Base-by-base conservation (phyloP, 192 early-diverging fungal genomes). In the Coemansia sp. region DNA sequence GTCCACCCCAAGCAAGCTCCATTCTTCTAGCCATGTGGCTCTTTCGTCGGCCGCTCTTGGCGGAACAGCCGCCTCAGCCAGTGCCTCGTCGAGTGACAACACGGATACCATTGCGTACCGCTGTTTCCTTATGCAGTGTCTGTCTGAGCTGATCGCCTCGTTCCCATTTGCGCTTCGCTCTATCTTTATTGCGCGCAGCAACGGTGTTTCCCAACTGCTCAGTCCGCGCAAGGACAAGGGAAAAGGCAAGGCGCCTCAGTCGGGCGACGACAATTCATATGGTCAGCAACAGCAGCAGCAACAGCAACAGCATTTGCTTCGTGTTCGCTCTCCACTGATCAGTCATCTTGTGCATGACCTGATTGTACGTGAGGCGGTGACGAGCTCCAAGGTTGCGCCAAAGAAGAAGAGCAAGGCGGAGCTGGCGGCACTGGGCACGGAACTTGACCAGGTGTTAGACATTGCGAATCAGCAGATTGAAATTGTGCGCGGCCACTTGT, bases 141-240 rank as follows among this genome's bases (percentile, higher is more conserved):
- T 98, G 26, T 85, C 92, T 6, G 97, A 99, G 72, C 83, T 99
- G 7, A 76, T 95, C n/a, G 86, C 88, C 2, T 92, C 92, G 5
- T 99, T 95, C 76, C 86, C 92, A 23, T 86, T 90, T 26, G 62
- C 72, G 9, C 67, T 83, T 19, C 60, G 52, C 2, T 73, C 71
- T 1, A 64, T 85, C 15, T 75, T 85, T 63, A 72, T 70, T 11
- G 53, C 73, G 9, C 81, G 81, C 42, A 75, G 12, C 59, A 54
- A 38, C n/a, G 73, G 41, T 45, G 49, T 40, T 10, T n/a, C 38
- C 18, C 63, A 42, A 44, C 13, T 74, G 39, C 64, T 71, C 0
- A 82, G 71, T 44, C 76, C 77, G 12, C 73, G 76, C 48, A 84
- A 72, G 45, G 72, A 71, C 60, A 81, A 73, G 68, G 71, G 70